Evolutionary conservation across 805 yeast genomes (phyloP).

Genomic region (Scheffersomyces amazonensis): DNA sequence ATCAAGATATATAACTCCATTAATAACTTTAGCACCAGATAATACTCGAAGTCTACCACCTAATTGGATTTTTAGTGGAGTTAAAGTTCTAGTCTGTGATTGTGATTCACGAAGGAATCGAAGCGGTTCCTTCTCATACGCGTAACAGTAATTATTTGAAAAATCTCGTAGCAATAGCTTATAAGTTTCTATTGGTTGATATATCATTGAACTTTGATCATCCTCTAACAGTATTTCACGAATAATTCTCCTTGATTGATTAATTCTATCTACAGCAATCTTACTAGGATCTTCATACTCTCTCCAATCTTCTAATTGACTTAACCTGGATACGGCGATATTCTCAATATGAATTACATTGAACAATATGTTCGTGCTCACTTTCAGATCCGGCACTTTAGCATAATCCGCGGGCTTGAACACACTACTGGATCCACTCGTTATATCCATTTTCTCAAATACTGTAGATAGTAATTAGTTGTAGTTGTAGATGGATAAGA

Average conservation of each 20-base stretch:
- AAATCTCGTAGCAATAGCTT: slow-evolving; percentile 59
- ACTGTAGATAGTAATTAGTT: too few relatives aligned
- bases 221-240: slow-evolving; percentile 50
- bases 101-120: slow-evolving; percentile 39
- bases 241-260: slow-evolving; percentile 30
- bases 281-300: slow-evolving; percentile 53
- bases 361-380: too few relatives aligned
- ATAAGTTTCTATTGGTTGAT: slow-evolving; percentile 25
- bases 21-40: slow-evolving; percentile 43
- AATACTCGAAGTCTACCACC: slow-evolving; percentile 60
- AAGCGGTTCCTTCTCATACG: slow-evolving; percentile 54
- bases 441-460: background rate
- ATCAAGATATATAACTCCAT: slow-evolving; percentile 44
- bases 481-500: too few relatives aligned
- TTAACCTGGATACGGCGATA: slow-evolving; percentile 46
- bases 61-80: slow-evolving; percentile 41
- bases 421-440: background rate
- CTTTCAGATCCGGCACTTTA: background rate
- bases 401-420: slow-evolving; percentile 10
- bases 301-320: slow-evolving; percentile 55
- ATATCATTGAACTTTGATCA: slow-evolving; percentile 9
- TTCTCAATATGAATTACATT: slow-evolving; percentile 57
- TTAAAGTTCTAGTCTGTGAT: slow-evolving; percentile 14
- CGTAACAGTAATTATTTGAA: slow-evolving; percentile 50
- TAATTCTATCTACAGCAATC: slow-evolving; percentile 58